A percentile compares a stretch with the other conserved stretches of the same genome.
phyloP scores from a whole-genome alignment of 2,329 filamentous ascomycete genomes.

The Thermothelomyces thermophilus region DNA sequence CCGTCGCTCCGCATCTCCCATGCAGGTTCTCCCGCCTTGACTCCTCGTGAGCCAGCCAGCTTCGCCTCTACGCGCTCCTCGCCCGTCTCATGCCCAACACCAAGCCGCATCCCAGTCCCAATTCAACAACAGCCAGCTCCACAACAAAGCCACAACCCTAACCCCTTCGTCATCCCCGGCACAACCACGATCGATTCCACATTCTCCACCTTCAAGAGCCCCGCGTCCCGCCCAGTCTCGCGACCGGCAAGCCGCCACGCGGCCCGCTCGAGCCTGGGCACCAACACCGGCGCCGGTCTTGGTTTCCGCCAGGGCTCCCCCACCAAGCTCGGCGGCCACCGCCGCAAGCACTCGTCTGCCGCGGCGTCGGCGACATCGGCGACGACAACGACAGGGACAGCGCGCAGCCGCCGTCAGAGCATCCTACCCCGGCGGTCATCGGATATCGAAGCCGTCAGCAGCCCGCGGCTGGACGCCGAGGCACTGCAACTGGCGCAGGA shows the following conservation, averaged over 20 bases:
- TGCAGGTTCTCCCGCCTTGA: constrained; percentile 39
- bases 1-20: constrained; percentile 37
- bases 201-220: background rate
- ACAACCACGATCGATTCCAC: constrained; percentile 3
- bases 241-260: constrained; percentile 20
- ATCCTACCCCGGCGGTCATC: background rate
- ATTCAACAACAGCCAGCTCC: constrained; percentile 16
- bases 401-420: constrained; percentile 10
- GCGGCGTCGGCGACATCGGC: background rate
- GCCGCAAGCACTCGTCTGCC: constrained; percentile 40
- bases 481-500: constrained; percentile 68
- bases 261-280: constrained; percentile 16
- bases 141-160: constrained; percentile 2
- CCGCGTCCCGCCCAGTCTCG: constrained; percentile 10
- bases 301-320: constrained; percentile 12
- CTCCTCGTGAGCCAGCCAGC: constrained; percentile 43
- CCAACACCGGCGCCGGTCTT: background rate
- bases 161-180: constrained; percentile 18
- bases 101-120: constrained; percentile 40
- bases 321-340: constrained; percentile 29
- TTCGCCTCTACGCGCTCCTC: constrained; percentile 44
- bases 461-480: constrained; percentile 54
- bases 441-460: constrained; percentile 24
- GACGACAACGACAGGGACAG: constrained; percentile 16
- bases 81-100: constrained; percentile 30